phyloP scores from a whole-genome alignment of 2,329 filamentous ascomycete species.

The Metarhizium sp. region DNA sequence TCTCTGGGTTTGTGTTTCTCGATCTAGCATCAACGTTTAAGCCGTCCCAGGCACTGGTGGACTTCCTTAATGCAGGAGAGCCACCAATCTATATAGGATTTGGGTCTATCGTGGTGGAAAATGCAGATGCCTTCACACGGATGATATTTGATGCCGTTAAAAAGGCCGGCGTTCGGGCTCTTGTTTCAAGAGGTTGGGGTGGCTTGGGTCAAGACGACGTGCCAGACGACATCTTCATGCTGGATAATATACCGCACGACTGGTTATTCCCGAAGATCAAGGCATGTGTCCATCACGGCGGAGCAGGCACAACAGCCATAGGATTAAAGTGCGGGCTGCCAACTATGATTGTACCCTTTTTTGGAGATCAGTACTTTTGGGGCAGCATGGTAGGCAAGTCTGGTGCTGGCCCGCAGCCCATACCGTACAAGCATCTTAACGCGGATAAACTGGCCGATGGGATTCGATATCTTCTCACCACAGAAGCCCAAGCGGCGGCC shows the following conservation, averaged over 20 bases:
- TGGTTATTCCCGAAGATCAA: constrained; percentile 63
- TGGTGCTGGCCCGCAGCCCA: constrained; percentile 54
- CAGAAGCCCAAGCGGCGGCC: constrained; percentile 45
- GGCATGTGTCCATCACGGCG: constrained; percentile 67
- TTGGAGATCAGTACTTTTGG: constrained; percentile 75
- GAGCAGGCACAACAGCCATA: constrained; percentile 67
- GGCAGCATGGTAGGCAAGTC: constrained; percentile 57
- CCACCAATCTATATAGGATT: constrained; percentile 65
- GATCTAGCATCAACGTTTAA: constrained; percentile 54
- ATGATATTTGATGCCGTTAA: constrained; percentile 64
- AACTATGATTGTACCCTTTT: constrained; percentile 71
- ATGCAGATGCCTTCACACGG: constrained; percentile 57
- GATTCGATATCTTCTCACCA: constrained; percentile 56
- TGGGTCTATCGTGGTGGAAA: constrained; percentile 66
- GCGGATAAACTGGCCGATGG: constrained; percentile 57
- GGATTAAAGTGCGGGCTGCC: constrained; percentile 62
- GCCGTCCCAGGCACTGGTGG: constrained; percentile 43
- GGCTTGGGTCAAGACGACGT: constrained; percentile 50
- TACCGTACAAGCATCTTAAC: constrained; percentile 59
- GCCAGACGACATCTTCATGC: constrained; percentile 58
- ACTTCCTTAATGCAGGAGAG: constrained; percentile 47
- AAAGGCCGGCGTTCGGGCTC: constrained; percentile 55
- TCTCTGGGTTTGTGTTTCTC: constrained; percentile 71
- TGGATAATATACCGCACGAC: constrained; percentile 67
- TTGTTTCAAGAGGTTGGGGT: constrained; percentile 71